A percentile compares a stretch with the other conserved stretches of the same genome.
Conservation (phyloP, 2,329 filamentous ascomycete species). For the Alternaria novae-zelandiae region DNA sequence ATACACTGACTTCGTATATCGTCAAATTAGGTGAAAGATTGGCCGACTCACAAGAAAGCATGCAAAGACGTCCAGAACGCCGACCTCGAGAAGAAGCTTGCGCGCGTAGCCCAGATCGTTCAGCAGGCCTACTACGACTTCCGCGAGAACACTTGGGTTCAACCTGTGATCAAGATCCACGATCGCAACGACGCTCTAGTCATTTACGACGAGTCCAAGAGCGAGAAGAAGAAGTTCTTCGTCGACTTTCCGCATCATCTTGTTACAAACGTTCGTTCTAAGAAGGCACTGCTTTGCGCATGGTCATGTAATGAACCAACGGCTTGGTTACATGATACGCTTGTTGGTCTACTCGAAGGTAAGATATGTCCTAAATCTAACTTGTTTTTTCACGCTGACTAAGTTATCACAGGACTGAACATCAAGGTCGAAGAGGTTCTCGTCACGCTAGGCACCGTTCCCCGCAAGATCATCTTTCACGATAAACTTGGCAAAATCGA, state of each 20-base stretch:
- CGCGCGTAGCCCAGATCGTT: background rate
- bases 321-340: too few species aligned
- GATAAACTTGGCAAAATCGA: too few species aligned
- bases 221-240: too few species aligned
- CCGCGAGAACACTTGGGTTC: slow-evolving; percentile 7
- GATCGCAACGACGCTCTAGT: background rate
- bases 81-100: background rate
- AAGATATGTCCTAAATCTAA: too few species aligned
- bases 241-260: too few species aligned
- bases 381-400: too few species aligned
- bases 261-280: too few species aligned
- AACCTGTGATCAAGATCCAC: background rate
- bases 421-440: background rate
- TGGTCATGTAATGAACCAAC: too few species aligned
- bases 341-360: too few species aligned
- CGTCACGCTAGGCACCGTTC: background rate
- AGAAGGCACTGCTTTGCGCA: too few species aligned
- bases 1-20: background rate
- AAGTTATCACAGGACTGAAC: background rate
- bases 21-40: background rate
- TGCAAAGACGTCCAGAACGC: background rate
- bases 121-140: slow-evolving; percentile 8
- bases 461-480: too few species aligned
- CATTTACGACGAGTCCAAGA: too few species aligned
- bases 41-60: background rate